Evolutionary conservation across 2,329 filamentous ascomycete genomes (phyloP), one percentile per base, ranked within the genome.

Genomic region (Lomentospora prolificans): DNA sequence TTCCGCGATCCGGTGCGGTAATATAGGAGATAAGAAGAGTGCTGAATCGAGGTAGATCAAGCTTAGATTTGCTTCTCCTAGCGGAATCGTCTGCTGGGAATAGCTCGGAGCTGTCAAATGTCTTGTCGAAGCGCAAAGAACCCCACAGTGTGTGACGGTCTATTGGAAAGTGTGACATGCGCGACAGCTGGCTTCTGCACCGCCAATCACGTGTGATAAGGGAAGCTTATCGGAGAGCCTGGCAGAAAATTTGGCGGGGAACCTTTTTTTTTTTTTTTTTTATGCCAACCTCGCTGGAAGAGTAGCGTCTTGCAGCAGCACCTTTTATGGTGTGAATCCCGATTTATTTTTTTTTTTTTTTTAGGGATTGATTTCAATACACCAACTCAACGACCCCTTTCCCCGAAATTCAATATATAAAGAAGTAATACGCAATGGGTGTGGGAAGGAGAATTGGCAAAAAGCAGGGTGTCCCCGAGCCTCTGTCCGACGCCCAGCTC

Each of bases 381-480:
- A 14, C 22, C 14, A 19, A 41, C 12, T 33, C 30, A 7, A 12
- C 30, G 6, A 33, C 30, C 30, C 7, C 30, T n/a, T n/a, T n/a
- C n/a, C n/a, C n/a, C n/a, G n/a, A n/a, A n/a, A n/a, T n/a, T n/a
- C n/a, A n/a, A n/a, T n/a, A n/a, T n/a, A n/a, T n/a, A n/a, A n/a
- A n/a, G n/a, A n/a, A n/a, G n/a, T n/a, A n/a, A n/a, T n/a, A n/a
- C n/a, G n/a, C n/a, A n/a, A 33, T 96, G 91, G 91, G 90, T 76
- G 82, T 84, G 60, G 89, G 90, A 70, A 87, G 90, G 69, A 89
- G 91, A 65, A 95, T 96, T 86, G 89, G 91, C 71, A 94, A 89
- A 71, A 96, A 96, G 75, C 94, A 97, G 80, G 92, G 90, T 56
- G 79, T 86, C 61, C 94, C 94, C 55, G 82, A 87, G 65, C 79